Base-by-base conservation (phyloP, 1,139 yeast species). In the Saccharomyces hybrid region DNA sequence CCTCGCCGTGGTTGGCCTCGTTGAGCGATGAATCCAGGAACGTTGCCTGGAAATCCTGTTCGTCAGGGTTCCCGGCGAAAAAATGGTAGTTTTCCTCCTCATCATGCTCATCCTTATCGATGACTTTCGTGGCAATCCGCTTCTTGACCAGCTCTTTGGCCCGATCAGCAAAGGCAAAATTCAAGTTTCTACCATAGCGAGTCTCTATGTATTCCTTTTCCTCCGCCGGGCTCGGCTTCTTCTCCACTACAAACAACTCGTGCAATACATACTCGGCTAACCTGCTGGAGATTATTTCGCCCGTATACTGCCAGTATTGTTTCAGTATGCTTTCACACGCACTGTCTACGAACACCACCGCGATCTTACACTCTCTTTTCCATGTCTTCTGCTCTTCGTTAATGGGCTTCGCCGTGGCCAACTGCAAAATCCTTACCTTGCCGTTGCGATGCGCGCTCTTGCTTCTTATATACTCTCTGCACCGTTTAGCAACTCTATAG, bases 271-370 rank as follows among this genome's bases (percentile, higher is more conserved):
- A 93, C 69, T 91, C 97, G 1, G 91, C 97, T 70, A 85, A 75
- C 63, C 98, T 75, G n/a, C 96, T 88, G 25, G 97, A 88, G 48
- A 93, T 80, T 8, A 97, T 97, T 70, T 93, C 98, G 32, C 99
- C 99, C 0, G 96, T 78, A 65, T 90, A 97, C 69, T 91, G 97
- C 99, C 99, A 93, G 72, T 88, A 93, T 62, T 82, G 83, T 67
- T 88, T 90, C 30, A 95, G 93, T 5, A 86, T 69, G 1, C 80
- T 70, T 60, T 75, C 82, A 47, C 60, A 66, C 52, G 79, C 81
- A 1, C 72, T 66, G 2, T 77, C 74, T 64, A 86, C 84, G 61
- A 93, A 86, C 2, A 89, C 88, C 31, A 83, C 87, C 0, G 93
- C 87, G 55, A 91, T 79, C 52, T 79, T 79, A 7, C 91, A 81